Evolutionary conservation across 345 rosid genomes (phyloP).

Genomic region (Populus euphratica): DNA sequence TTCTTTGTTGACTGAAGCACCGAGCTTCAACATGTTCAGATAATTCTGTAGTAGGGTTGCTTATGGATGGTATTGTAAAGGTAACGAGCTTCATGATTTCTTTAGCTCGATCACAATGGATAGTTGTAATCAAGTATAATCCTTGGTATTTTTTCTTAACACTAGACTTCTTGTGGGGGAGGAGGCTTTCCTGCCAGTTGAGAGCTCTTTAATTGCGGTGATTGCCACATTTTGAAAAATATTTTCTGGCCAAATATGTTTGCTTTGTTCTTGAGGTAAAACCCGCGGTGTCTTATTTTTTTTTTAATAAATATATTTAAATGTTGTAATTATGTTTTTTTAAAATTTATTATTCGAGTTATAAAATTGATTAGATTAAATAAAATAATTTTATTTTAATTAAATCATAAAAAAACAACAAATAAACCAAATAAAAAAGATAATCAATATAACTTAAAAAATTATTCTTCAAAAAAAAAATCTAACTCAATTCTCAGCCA

Average conservation of each 20-base stretch:
- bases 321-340: too few species aligned
- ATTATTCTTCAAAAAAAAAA: too few species aligned
- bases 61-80: not conserved
- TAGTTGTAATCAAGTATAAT: not conserved
- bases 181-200: not conserved
- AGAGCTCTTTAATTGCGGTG: not conserved
- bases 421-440: too few species aligned
- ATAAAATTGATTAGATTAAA: rapidly evolving
- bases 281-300: too few species aligned
- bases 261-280: too few species aligned
- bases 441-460: too few species aligned
- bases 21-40: not conserved
- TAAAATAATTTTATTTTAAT: not conserved
- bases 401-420: not conserved
- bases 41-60: not conserved
- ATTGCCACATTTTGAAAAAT: not conserved
- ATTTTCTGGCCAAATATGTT: too few species aligned
- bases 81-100: not conserved
- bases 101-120: not conserved
- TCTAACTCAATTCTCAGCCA: too few species aligned
- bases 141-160: not conserved
- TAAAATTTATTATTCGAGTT: too few species aligned
- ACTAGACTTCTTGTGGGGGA: not conserved
- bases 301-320: too few species aligned
- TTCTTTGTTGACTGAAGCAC: not conserved